Base-by-base conservation (phyloP, 495 filamentous ascomycete species). In the Aspergillus indologenus region DNA sequence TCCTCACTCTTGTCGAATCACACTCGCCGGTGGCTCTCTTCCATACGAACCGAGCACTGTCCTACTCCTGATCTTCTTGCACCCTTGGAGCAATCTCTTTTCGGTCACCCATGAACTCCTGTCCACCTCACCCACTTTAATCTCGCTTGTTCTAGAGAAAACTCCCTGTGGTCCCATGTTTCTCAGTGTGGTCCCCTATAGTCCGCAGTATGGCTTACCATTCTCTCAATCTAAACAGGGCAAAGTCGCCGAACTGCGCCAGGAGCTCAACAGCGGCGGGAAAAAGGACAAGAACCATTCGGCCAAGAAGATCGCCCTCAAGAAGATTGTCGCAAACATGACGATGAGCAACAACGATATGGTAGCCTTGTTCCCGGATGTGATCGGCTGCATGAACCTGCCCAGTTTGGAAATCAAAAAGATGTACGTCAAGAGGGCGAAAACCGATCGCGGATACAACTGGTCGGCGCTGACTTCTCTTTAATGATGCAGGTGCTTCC, bases 291-390 rank as follows among this genome's bases (percentile, higher is more conserved):
- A 98, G 82, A 96, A 96, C 79, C 87, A 90, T 72, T 87, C 90
- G 45, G 85, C 89, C 62, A 99, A 98, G 81, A 98, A 98, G 84
- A 96, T 96, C 69, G 93, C 94, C 26, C 81, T 99, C 53, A 99
- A 99, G 85, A 97, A 97, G 81, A 98, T 99, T 63, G 94, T 99
- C 67, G 94, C 94, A 64, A 99, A 98, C 70, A 98, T 99, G 94
- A 98, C 94, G 56, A 98, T 98, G 94, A 96, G 91, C 83, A 99
- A 98, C 73, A 99, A 99, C 66, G 94, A 99, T 73, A 99, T 99
- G 94, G 88, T 97, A 53, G 91, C 89, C 21, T 76, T 99, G 58
- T 99, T 99, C 64, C 92, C 95, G 22, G 94, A 99, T 71, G 87
- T 99, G 42, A 87, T 98, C 64, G 86, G 78, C 52, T 96, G 92